Evolutionary conservation across 2,329 filamentous ascomycete species (phyloP).

Genomic region (Aureobasidium sp.): DNA sequence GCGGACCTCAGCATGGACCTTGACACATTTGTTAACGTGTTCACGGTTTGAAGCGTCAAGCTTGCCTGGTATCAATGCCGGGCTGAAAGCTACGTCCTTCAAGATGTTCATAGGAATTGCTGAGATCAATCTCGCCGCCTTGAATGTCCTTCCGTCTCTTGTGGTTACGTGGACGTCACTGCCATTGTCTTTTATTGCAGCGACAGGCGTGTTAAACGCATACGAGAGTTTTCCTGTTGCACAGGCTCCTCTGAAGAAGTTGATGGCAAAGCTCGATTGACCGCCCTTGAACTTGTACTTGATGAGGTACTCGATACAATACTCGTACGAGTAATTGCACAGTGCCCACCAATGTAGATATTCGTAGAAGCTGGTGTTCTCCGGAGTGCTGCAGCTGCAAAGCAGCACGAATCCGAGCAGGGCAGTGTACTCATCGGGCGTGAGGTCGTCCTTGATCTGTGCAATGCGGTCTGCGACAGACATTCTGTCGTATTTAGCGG

Average conservation of each 20-base stretch:
- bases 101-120: constrained; percentile 22
- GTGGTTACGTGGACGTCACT: background rate
- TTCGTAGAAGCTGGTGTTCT: constrained; percentile 25
- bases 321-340: constrained; percentile 22
- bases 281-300: constrained; percentile 26
- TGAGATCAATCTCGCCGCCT: constrained; percentile 19
- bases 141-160: constrained; percentile 6
- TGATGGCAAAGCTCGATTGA: constrained; percentile 14
- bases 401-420: constrained; percentile 22
- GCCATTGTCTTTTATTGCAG: constrained; percentile 15
- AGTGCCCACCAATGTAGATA: constrained; percentile 28
- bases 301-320: constrained; percentile 22
- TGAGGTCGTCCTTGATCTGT: constrained; percentile 21
- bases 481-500: constrained; percentile 25
- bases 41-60: constrained; percentile 23
- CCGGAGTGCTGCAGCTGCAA: constrained; percentile 17
- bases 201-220: constrained; percentile 5
- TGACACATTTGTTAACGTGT: constrained; percentile 27
- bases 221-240: background rate
- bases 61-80: constrained; percentile 23
- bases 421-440: constrained; percentile 21
- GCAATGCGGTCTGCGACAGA: constrained; percentile 28
- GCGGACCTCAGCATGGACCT: constrained; percentile 23
- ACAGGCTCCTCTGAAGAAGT: constrained; percentile 15
- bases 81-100: constrained; percentile 23